These are phyloP conservation scores for Pseudocercospora pini-densiflorae DNA, from an alignment of 2,329 filamentous ascomycete species.

Conservation along the genomic window DNA sequence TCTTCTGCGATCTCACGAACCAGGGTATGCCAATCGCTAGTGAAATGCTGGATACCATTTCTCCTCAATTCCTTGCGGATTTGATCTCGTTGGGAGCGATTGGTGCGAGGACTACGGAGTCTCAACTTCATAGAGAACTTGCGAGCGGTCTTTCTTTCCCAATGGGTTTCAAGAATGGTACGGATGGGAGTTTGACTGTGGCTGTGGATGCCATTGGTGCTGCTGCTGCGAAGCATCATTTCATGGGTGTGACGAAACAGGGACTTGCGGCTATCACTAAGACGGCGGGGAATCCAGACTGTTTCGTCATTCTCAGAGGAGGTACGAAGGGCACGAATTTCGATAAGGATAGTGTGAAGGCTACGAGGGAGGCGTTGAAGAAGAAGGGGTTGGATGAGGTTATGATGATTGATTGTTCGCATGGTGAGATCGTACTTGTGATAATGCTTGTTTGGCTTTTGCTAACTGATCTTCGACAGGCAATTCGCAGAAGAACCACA, in stretches of 20 bases:
- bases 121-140: conserved; percentile 93
- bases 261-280: conserved; percentile 93
- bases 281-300: conserved; percentile 93
- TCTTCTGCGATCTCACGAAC: conserved; percentile 88
- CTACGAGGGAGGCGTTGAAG: conserved; percentile 74
- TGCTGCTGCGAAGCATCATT: conserved; percentile 86
- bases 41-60: conserved; percentile 99
- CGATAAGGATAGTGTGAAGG: conserved; percentile 80
- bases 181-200: conserved; percentile 86
- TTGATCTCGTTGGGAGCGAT: conserved; percentile 95
- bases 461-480: conserved; percentile 53
- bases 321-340: conserved; percentile 93
- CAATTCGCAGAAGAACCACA: conserved; percentile 97
- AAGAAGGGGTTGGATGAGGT: conserved; percentile 86
- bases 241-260: conserved; percentile 98
- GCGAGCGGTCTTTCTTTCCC: conserved; percentile 96
- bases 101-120: conserved; percentile 94
- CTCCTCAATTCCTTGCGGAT: conserved; percentile 95
- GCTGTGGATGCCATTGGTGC: conserved; percentile 92
- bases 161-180: conserved; percentile 99
- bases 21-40: conserved; percentile 92
- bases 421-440: conserved; percentile 64
- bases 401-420: conserved; percentile 98
- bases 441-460: neutral
- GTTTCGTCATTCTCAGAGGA: conserved; percentile 93